phyloP scores from a whole-genome alignment of 768 basidiomycete species.

The Amanita rimosa region DNA sequence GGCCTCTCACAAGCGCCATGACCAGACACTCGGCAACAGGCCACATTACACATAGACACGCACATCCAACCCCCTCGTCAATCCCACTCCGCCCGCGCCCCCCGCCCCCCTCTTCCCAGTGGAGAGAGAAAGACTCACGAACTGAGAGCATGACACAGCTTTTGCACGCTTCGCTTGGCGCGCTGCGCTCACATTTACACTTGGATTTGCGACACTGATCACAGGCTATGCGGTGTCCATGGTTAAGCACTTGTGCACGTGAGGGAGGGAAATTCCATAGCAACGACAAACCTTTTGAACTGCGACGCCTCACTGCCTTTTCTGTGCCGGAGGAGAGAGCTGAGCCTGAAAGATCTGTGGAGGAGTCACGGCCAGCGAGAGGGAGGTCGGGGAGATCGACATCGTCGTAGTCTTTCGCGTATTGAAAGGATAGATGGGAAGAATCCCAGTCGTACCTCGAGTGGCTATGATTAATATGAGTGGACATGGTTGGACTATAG shows the following conservation, averaged over 20 bases:
- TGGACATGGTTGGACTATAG: not conserved
- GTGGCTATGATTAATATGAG: not conserved
- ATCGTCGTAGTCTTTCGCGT: conserved; percentile 54
- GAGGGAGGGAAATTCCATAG: not conserved
- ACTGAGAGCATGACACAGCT: conserved; percentile 67
- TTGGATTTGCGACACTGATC: conserved; percentile 87
- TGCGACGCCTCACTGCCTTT: conserved; percentile 53
- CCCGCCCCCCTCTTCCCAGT: too few relatives aligned
- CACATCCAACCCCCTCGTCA: too few relatives aligned
- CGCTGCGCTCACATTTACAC: conserved; percentile 74
- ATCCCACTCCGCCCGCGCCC: too few relatives aligned
- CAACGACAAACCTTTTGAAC: conserved; percentile 51
- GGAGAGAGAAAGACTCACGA: conserved; percentile 32
- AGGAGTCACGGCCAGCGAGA: conserved; percentile 9
- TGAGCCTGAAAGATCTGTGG: conserved; percentile 12
- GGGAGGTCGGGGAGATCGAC: conserved; percentile 42
- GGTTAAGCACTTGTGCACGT: not conserved
- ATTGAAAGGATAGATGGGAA: conserved; percentile 29
- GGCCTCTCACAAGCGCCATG: not conserved
- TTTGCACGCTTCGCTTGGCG: conserved; percentile 55
- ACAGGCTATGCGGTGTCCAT: conserved; percentile 42
- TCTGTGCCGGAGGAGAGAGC: conserved; percentile 8
- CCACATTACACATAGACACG: too few relatives aligned
- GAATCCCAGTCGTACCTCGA: conserved; percentile 1
- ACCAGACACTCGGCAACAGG: not conserved